Conservation (phyloP, 2,329 filamentous ascomycete species). For the Penicillium sp. region DNA sequence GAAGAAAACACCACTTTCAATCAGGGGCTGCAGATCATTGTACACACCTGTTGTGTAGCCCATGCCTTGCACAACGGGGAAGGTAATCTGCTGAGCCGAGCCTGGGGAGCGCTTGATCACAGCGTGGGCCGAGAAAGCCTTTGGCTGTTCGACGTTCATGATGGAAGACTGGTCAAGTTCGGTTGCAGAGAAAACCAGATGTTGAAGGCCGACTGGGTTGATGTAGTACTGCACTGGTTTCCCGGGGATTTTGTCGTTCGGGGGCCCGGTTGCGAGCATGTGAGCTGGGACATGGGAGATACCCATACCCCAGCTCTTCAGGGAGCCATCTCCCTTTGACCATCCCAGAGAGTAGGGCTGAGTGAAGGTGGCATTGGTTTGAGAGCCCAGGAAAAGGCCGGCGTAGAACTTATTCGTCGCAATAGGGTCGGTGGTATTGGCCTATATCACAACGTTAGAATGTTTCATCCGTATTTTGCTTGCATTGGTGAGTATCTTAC, state of each 20-base stretch:
- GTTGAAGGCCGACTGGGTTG: slow-evolving; percentile 80
- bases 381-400: slow-evolving; percentile 75
- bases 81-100: slow-evolving; percentile 63
- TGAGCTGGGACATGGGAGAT: slow-evolving; percentile 70
- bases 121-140: slow-evolving; percentile 64
- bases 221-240: slow-evolving; percentile 69
- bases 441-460: slow-evolving; percentile 19
- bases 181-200: slow-evolving; percentile 73
- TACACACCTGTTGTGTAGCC: slow-evolving; percentile 80
- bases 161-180: slow-evolving; percentile 66
- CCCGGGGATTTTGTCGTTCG: slow-evolving; percentile 53
- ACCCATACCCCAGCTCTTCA: slow-evolving; percentile 72
- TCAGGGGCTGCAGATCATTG: slow-evolving; percentile 64
- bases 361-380: slow-evolving; percentile 68
- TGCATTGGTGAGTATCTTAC: slow-evolving; percentile 28
- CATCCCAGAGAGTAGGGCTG: slow-evolving; percentile 73
- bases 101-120: slow-evolving; percentile 61
- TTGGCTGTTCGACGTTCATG: slow-evolving; percentile 54
- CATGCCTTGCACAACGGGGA: slow-evolving; percentile 88
- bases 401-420: slow-evolving; percentile 64
- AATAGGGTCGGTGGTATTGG: slow-evolving; percentile 37
- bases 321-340: slow-evolving; percentile 62
- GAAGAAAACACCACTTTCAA: slow-evolving; percentile 76
- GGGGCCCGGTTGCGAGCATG: slow-evolving; percentile 66
- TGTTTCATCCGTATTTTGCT: not conserved